Percentiles rank a stretch among this genome's conserved stretches.
Evolutionary conservation across 768 basidiomycete genomes (phyloP).

Genomic region (Mycena maculata): DNA sequence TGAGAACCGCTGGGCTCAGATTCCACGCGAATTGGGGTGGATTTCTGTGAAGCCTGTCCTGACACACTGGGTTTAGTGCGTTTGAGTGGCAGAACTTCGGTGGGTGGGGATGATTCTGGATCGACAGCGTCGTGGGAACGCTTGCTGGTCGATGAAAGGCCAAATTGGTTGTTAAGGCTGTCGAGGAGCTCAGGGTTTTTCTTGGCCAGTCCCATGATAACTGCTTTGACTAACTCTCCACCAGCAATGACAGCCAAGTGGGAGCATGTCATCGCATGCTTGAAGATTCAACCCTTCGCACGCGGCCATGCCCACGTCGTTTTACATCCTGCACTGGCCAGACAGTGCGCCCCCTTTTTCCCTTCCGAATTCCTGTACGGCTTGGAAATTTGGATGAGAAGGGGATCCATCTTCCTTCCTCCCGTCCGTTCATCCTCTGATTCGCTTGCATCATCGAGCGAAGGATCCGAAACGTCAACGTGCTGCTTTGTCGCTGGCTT

Average conservation of each 20-base stretch:
- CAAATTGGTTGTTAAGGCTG: background rate
- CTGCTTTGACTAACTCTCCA: background rate
- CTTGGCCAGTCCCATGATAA: background rate
- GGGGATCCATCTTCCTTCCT: constrained; percentile 7
- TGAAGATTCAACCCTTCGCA: constrained; percentile 3
- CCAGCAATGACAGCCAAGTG: background rate
- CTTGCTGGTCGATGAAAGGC: background rate
- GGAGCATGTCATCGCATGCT: constrained; percentile 16
- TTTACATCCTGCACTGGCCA: constrained; percentile 15
- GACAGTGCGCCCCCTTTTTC: background rate
- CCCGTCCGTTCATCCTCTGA: constrained; percentile 9
- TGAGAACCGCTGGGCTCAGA: too few relatives aligned
- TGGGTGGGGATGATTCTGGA: background rate
- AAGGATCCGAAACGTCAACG: background rate
- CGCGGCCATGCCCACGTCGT: constrained; percentile 7
- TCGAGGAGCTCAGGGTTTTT: constrained; percentile 1
- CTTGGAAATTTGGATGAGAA: constrained; percentile 11
- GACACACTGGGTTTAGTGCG: background rate
- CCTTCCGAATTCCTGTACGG: background rate
- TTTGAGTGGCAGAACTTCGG: constrained; percentile 3
- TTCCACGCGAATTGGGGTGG: background rate
- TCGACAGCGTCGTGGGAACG: background rate
- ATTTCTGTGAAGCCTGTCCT: background rate
- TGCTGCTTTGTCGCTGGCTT: constrained; percentile 14
- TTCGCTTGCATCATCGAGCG: background rate